Evolutionary conservation across 2,329 filamentous ascomycete species (phyloP).

Genomic region (Gaeumannomyces sp.): DNA sequence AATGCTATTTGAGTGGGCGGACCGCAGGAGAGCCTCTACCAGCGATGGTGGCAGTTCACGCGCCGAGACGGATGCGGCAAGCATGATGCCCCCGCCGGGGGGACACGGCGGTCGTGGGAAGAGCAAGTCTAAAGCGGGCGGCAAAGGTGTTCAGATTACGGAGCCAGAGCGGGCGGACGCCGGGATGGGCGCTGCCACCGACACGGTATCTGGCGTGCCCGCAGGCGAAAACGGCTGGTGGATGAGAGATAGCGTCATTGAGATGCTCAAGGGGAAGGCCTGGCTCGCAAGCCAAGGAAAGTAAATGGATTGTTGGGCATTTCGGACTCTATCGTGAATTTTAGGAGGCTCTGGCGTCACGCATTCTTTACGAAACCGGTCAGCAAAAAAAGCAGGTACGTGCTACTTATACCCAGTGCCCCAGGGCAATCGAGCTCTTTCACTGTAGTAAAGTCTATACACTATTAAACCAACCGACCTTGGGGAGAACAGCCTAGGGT

Average conservation of each 20-base stretch:
- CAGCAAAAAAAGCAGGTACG: background rate
- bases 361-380: background rate
- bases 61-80: slow-evolving; percentile 15
- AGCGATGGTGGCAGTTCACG: slow-evolving; percentile 1
- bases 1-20: slow-evolving; percentile 51
- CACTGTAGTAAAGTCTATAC: background rate
- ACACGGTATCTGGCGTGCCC: background rate
- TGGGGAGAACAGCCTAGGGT: background rate
- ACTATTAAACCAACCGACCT: background rate
- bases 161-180: slow-evolving; percentile 4
- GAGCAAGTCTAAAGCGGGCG: slow-evolving; percentile 17
- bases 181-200: slow-evolving; percentile 3
- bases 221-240: slow-evolving; percentile 40
- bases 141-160: slow-evolving; percentile 5
- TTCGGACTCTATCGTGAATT: background rate
- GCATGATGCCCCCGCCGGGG: slow-evolving; percentile 2
- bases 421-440: background rate
- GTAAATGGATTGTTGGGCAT: background rate
- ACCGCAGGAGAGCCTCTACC: slow-evolving; percentile 28
- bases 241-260: slow-evolving; percentile 49
- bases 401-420: background rate
- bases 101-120: slow-evolving; percentile 14
- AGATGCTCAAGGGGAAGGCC: slow-evolving; percentile 47
- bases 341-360: background rate
- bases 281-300: slow-evolving; percentile 42